Evolutionary conservation across 257 asterid genomes (phyloP).

Genomic region (Rubia yunnanensis): DNA sequence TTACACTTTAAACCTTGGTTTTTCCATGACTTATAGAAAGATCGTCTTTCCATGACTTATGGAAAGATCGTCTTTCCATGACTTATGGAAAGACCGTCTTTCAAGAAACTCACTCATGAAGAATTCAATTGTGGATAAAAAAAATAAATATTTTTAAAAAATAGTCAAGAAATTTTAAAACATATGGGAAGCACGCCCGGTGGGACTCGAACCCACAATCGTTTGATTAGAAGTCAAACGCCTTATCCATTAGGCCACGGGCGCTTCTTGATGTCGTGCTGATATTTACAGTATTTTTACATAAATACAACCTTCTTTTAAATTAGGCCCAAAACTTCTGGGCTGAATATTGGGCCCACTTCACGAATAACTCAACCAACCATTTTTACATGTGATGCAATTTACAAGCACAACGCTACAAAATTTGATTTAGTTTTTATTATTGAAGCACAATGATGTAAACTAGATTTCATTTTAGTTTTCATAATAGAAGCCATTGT

Average conservation of each 20-base stretch:
- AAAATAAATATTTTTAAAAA: too few relatives aligned
- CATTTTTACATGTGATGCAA: neutral
- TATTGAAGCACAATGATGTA: too few relatives aligned
- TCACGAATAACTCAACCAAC: neutral
- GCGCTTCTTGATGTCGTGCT: neutral
- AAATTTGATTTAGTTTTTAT: neutral
- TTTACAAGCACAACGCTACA: neutral
- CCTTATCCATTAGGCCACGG: constrained; percentile 34
- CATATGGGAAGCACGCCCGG: constrained; percentile 25
- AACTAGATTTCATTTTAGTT: neutral
- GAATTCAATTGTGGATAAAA: too few relatives aligned
- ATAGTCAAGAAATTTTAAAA: too few relatives aligned
- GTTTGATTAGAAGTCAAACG: constrained; percentile 26
- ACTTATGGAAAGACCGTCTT: too few relatives aligned
- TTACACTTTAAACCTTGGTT: too few relatives aligned
- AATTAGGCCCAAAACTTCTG: neutral
- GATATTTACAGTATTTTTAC: neutral
- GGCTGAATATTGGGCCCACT: neutral
- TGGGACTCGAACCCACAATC: constrained; percentile 34
- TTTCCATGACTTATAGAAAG: too few relatives aligned
- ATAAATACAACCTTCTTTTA: neutral
- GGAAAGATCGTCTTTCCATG: too few relatives aligned
- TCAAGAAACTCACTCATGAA: too few relatives aligned
- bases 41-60: too few relatives aligned
- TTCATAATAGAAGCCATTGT: too few relatives aligned